phyloP scores from a whole-genome alignment of 768 basidiomycete species.

The Psilocybe subaeruginosa region DNA sequence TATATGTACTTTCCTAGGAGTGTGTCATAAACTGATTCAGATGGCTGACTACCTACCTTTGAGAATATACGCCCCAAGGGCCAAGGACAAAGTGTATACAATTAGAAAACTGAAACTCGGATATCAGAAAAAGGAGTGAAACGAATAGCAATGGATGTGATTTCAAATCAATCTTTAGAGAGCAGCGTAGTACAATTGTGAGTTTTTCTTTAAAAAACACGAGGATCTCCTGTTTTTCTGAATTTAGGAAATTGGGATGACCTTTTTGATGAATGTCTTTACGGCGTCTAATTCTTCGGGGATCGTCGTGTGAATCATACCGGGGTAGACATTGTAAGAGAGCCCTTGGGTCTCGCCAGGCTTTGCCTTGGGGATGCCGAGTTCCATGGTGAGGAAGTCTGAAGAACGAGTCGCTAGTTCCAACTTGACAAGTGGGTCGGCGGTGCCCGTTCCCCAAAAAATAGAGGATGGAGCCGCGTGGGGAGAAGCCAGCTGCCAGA shows the following conservation, averaged over 20 bases:
- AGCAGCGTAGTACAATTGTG: not conserved
- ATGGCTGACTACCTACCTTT: not conserved
- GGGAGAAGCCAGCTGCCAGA: constrained; percentile 58
- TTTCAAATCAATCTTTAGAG: not conserved
- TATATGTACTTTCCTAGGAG: not conserved
- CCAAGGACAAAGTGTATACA: not conserved
- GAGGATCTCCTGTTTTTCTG: not conserved
- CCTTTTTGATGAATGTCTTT: constrained; percentile 68
- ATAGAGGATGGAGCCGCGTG: constrained; percentile 68
- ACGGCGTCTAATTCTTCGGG: constrained; percentile 72
- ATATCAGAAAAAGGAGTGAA: not conserved
- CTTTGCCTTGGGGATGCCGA: constrained; percentile 52
- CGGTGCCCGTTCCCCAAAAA: constrained; percentile 86
- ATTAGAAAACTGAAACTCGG: not conserved
- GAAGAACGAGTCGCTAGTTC: constrained; percentile 56
- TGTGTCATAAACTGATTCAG: not conserved
- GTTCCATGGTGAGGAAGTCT: constrained; percentile 53
- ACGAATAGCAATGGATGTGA: constrained; percentile 3
- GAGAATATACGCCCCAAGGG: not conserved
- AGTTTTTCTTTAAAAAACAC: not conserved
- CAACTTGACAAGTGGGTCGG: constrained; percentile 73
- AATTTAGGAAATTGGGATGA: constrained; percentile 33
- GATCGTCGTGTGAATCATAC: constrained; percentile 68
- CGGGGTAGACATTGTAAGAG: constrained; percentile 67
- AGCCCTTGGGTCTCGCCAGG: constrained; percentile 55